Evolutionary conservation across 768 basidiomycete genomes (phyloP).

Genomic region (Termitomyces sp.): DNA sequence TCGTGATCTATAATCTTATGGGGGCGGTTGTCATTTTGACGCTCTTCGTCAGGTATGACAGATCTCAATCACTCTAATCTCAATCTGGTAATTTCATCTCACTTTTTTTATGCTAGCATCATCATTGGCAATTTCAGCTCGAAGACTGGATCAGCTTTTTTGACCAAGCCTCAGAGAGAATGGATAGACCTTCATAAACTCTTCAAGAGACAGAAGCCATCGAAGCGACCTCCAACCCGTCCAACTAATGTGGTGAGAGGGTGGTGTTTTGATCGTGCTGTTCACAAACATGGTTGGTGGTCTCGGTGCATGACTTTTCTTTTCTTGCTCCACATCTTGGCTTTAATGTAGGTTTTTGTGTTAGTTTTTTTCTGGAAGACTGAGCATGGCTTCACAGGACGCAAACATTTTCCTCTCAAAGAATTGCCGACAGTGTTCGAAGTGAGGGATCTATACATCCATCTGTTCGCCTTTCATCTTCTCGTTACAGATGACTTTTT

Average conservation of each 20-base stretch:
- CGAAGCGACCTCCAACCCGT: constrained; percentile 64
- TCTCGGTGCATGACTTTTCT: constrained; percentile 70
- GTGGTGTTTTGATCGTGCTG: constrained; percentile 92
- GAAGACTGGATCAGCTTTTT: constrained; percentile 79
- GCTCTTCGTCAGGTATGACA: constrained; percentile 77
- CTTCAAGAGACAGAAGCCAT: constrained; percentile 81
- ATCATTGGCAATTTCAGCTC: constrained; percentile 92
- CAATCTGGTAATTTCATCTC: constrained; percentile 6
- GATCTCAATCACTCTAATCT: background rate
- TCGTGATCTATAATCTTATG: constrained; percentile 85
- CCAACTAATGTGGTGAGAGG: constrained; percentile 51
- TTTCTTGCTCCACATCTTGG: constrained; percentile 76
- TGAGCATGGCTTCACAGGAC: constrained; percentile 46
- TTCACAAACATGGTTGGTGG: constrained; percentile 94
- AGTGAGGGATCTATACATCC: constrained; percentile 35
- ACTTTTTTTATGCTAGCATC: constrained; percentile 58
- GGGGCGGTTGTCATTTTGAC: constrained; percentile 89
- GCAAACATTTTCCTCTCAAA: constrained; percentile 59
- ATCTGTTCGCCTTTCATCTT: background rate
- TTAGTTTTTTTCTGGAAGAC: background rate
- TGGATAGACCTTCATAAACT: constrained; percentile 94
- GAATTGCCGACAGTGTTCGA: constrained; percentile 46
- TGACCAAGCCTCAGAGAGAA: constrained; percentile 83
- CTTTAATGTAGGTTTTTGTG: constrained; percentile 61
- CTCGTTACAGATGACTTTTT: constrained; percentile 64